phyloP scores from a whole-genome alignment of 768 basidiomycete species.

The Termitomyces sp. region DNA sequence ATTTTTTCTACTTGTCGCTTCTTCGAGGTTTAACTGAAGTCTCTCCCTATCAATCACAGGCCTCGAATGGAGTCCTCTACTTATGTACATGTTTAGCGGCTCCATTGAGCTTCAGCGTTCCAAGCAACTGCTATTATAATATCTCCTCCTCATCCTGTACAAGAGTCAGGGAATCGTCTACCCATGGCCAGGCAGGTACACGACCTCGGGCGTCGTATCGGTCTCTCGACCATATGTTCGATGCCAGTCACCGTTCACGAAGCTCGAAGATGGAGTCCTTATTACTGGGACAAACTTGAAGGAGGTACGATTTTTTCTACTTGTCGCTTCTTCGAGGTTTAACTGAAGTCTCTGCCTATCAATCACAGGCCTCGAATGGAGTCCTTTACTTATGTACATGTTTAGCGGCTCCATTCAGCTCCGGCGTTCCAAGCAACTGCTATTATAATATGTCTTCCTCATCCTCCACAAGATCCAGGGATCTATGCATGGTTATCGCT shows the following conservation, averaged over 20 bases:
- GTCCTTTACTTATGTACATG: conserved; percentile 42
- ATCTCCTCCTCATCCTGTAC: no score
- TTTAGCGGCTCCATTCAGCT: conserved; percentile 59
- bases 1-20: not conserved
- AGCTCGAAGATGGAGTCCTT: conserved; percentile 51
- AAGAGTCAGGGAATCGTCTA: conserved; percentile 1
- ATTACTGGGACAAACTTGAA: conserved; percentile 62
- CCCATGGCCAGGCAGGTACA: no score
- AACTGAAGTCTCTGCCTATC: not conserved
- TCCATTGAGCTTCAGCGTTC: no score
- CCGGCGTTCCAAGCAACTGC: no score
- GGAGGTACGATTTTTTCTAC: conserved; percentile 45
- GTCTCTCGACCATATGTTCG: no score
- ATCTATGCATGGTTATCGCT: not conserved
- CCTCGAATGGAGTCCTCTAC: conserved; percentile 55
- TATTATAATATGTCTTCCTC: no score
- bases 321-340: no score
- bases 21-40: no score
- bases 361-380: conserved; percentile 51
- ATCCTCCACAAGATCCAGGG: no score
- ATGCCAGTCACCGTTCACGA: no score
- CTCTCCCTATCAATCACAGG: conserved; percentile 32
- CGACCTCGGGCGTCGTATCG: no score
- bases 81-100: conserved; percentile 45
- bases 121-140: no score